Evolutionary conservation across 1,284 basidiomycete genomes (phyloP), one percentile per base, ranked within the genome.

Genomic region (Ceratobasidium sp.): DNA sequence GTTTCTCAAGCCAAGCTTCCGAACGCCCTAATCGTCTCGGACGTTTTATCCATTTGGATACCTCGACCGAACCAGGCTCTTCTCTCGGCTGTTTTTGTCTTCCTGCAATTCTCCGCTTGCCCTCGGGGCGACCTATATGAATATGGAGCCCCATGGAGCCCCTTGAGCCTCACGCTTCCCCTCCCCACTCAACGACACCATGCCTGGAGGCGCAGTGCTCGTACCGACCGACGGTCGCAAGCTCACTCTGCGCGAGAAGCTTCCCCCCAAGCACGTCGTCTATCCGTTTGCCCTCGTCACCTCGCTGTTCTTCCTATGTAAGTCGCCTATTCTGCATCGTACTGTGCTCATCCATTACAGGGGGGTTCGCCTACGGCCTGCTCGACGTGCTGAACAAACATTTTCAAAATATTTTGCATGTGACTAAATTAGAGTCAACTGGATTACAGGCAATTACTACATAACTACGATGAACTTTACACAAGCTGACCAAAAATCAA

Each of bases 371-470:
- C 1, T 90, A 91, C 73, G 90, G 90, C 82, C 85, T 94, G 60
- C 88, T 94, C 72, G 93, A 94, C 78, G 92, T 93, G 35, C 82
- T 94, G 69, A 92, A 92, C 79, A 86, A 90, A 65, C 90, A 92
- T 76, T 92, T 93, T 78, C 91, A 91, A 79, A 77, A 76, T 12
- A 85, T 91, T 8, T 89, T 92, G 73, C 81, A 82, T 1, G 90
- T 92, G 77, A 84, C 84, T 50, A 91, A 89, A 74, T 84, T 90
- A 20, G 86, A 93, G 77, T 93, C 90, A 52, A 93, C 93, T 1
- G 85, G 92, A 70, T 83, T 96, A 34, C 93, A 96, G 76, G n/a
- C n/a, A n/a, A n/a, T n/a, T n/a, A n/a, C n/a, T n/a, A n/a, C n/a
- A n/a, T n/a, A n/a, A n/a, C n/a, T n/a, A n/a, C n/a, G n/a, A n/a